phyloP scores from a whole-genome alignment of 169 alveolate genomes.

The Amoebophrya sp. region DNA sequence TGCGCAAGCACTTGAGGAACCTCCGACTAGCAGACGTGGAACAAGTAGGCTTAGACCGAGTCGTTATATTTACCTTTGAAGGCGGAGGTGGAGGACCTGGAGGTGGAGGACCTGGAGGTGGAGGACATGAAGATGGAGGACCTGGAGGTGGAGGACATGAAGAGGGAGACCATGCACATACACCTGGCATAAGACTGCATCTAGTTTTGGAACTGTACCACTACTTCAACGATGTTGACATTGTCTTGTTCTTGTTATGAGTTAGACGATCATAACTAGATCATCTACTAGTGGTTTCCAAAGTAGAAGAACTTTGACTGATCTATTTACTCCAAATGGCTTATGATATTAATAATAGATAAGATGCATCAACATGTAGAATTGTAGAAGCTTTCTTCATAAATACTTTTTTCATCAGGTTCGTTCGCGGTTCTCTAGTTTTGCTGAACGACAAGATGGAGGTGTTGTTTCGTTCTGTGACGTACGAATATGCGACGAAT shows the following conservation, averaged over 20 bases:
- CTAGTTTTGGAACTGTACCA: neutral
- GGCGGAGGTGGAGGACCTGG: neutral
- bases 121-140: neutral
- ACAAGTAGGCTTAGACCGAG: neutral
- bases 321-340: no score
- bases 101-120: neutral
- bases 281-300: no score
- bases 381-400: no score
- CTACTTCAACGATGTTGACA: no score
- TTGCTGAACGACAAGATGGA: neutral
- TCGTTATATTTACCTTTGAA: neutral
- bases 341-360: no score
- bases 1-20: neutral
- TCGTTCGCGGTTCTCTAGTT: neutral
- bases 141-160: neutral
- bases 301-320: no score
- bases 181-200: neutral
- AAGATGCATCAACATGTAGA: no score
- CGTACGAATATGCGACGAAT: slow-evolving; percentile 4
- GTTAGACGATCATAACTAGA: no score
- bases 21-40: neutral
- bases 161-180: no score
- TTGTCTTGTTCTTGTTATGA: no score
- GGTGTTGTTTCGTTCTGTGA: slow-evolving; percentile 5
- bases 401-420: neutral